Percentiles rank a stretch among this genome's conserved stretches.
Evolutionary conservation across 805 yeast species (phyloP).

Genomic region (Cyberlindnera japonica): DNA sequence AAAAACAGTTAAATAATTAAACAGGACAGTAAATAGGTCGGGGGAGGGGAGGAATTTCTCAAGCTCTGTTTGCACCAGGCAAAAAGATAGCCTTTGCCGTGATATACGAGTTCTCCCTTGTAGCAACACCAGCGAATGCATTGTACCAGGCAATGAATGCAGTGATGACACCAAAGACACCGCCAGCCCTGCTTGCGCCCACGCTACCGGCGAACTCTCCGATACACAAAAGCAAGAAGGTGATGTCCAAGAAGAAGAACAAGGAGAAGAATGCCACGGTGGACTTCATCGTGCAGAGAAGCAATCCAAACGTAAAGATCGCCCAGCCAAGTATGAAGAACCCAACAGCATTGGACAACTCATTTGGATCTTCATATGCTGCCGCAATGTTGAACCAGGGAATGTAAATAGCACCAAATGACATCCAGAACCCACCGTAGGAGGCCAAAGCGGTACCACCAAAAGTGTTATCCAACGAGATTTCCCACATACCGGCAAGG

Average conservation of each 20-base stretch:
- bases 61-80: conserved; percentile 28
- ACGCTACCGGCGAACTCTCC: conserved; percentile 45
- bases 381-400: conserved; percentile 55
- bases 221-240: conserved; percentile 52
- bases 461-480: conserved; percentile 60
- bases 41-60: too few relatives aligned
- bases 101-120: conserved; percentile 46
- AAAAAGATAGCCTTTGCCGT: conserved; percentile 30
- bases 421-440: conserved; percentile 69
- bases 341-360: conserved; percentile 50
- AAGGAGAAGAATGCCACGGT: conserved; percentile 60
- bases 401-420: conserved; percentile 56
- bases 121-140: conserved; percentile 61
- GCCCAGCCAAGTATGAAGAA: conserved; percentile 62
- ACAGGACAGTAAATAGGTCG: too few relatives aligned
- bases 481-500: conserved; percentile 65
- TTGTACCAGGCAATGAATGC: conserved; percentile 57
- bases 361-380: conserved; percentile 43
- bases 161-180: conserved; percentile 51
- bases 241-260: conserved; percentile 48
- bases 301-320: conserved; percentile 52
- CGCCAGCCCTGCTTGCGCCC: conserved; percentile 48
- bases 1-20: too few relatives aligned
- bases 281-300: conserved; percentile 55
- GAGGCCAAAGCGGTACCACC: conserved; percentile 62